Percentiles rank a stretch among this genome's conserved stretches.
Evolutionary conservation across 2,329 filamentous ascomycete species (phyloP).

Genomic region (Penicillium sp.): DNA sequence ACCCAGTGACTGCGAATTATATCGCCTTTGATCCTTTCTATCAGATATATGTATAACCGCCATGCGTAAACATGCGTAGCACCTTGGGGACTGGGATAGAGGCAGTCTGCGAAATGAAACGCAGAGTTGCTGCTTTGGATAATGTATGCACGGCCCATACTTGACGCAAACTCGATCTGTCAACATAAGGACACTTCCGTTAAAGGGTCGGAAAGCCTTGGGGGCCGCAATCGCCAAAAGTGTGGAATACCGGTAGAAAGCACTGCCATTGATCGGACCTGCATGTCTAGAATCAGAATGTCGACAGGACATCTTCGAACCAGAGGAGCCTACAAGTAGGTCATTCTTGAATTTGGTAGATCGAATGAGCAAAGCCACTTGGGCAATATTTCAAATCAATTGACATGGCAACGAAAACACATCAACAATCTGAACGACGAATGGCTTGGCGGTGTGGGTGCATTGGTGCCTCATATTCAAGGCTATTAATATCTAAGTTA

Average conservation of each 20-base stretch:
- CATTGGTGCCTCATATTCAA: background rate
- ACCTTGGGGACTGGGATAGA: conserved; percentile 35
- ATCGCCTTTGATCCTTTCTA: conserved; percentile 35
- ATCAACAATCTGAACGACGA: no score
- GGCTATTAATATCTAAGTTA: background rate
- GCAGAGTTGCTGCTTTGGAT: conserved; percentile 30
- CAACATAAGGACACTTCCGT: conserved; percentile 24
- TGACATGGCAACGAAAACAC: no score
- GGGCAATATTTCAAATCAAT: no score
- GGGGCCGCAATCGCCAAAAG: no score
- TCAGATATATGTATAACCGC: conserved; percentile 32
- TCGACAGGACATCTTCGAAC: no score
- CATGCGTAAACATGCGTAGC: conserved; percentile 29
- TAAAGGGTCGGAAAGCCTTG: background rate
- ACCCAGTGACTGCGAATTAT: conserved; percentile 29
- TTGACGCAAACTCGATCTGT: conserved; percentile 28
- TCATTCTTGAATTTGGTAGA: no score
- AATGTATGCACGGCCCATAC: conserved; percentile 22
- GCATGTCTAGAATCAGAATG: no score
- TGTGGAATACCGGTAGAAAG: no score
- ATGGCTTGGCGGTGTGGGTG: background rate
- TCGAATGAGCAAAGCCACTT: no score
- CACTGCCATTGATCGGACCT: no score
- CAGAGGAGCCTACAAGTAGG: no score
- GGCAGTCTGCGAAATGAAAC: conserved; percentile 31